Evolutionary conservation across 208 protist genomes (phyloP).

Genomic region (Crithidia bombi): DNA sequence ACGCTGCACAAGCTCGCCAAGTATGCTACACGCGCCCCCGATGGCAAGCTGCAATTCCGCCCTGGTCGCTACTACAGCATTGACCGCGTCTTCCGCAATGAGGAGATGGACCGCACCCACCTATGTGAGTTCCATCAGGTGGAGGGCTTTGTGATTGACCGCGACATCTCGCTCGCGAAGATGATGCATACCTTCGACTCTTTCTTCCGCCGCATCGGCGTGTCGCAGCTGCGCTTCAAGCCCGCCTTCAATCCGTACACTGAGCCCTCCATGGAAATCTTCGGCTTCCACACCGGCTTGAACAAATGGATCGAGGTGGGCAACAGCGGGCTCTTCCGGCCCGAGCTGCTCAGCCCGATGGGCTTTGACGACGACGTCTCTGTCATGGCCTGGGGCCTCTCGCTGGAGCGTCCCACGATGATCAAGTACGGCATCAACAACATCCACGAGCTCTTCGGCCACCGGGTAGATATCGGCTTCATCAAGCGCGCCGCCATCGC

Average conservation of each 20-base stretch:
- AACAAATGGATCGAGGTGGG: constrained; percentile 98
- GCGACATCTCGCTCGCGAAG: constrained; percentile 97
- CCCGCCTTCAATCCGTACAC: constrained; percentile 99
- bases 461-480: constrained; percentile 89
- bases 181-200: constrained; percentile 98
- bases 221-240: constrained; percentile 99
- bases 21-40: constrained; percentile 41
- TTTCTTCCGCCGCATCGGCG: constrained; percentile 98
- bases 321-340: constrained; percentile 99
- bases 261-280: constrained; percentile 99
- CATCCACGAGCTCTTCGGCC: constrained; percentile 99
- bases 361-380: constrained; percentile 97
- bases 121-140: constrained; percentile 99
- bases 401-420: constrained; percentile 99
- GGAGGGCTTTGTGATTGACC: constrained; percentile 99
- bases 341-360: constrained; percentile 99
- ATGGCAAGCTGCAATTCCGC: constrained; percentile 88
- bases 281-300: constrained; percentile 96
- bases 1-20: constrained; percentile 97
- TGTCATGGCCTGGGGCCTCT: constrained; percentile 99
- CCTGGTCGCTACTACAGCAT: constrained; percentile 99
- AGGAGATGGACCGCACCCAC: constrained; percentile 99
- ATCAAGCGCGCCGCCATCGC: constrained; percentile 88
- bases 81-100: constrained; percentile 99
- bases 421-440: constrained; percentile 99